Percentiles rank a stretch among this genome's conserved stretches.
Conservation (phyloP, 495 filamentous ascomycete species). For the Xylaria telfairii region DNA sequence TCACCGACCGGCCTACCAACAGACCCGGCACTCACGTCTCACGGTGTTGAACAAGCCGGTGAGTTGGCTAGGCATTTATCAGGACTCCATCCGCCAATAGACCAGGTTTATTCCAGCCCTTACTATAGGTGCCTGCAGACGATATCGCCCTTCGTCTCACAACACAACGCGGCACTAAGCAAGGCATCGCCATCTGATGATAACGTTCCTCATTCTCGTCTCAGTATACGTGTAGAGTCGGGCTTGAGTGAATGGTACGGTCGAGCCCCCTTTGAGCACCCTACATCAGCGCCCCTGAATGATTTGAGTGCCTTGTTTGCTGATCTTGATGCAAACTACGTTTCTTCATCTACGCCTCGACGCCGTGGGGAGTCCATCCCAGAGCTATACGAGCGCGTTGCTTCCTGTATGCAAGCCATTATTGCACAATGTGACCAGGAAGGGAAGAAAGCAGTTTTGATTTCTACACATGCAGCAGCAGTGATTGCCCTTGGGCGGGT, state of each 20-base stretch:
- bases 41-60: conserved; percentile 83
- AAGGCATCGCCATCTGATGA: conserved; percentile 22
- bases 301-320: conserved; percentile 71
- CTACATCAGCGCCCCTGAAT: conserved; percentile 67
- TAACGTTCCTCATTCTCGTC: conserved; percentile 17
- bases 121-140: conserved; percentile 96
- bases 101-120: conserved; percentile 81
- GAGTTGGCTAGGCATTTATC: conserved; percentile 73
- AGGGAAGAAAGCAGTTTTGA: conserved; percentile 68
- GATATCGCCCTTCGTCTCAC: conserved; percentile 66
- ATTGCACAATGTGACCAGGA: conserved; percentile 73
- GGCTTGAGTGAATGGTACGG: conserved; percentile 95
- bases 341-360: conserved; percentile 66
- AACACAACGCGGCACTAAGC: conserved; percentile 18
- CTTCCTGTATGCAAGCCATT: conserved; percentile 70
- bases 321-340: conserved; percentile 58
- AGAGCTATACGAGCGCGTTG: conserved; percentile 80
- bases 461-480: conserved; percentile 90
- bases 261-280: conserved; percentile 78
- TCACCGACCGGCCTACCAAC: conserved; percentile 85
- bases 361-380: conserved; percentile 76
- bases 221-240: conserved; percentile 70
- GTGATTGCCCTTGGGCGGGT: conserved; percentile 84
- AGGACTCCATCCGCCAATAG: conserved; percentile 67
- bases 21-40: conserved; percentile 84